A percentile compares a stretch with the other conserved stretches of the same genome.
These are phyloP conservation scores for Pichia deserticola DNA, from an alignment of 805 yeast genomes.

Conservation along the genomic window DNA sequence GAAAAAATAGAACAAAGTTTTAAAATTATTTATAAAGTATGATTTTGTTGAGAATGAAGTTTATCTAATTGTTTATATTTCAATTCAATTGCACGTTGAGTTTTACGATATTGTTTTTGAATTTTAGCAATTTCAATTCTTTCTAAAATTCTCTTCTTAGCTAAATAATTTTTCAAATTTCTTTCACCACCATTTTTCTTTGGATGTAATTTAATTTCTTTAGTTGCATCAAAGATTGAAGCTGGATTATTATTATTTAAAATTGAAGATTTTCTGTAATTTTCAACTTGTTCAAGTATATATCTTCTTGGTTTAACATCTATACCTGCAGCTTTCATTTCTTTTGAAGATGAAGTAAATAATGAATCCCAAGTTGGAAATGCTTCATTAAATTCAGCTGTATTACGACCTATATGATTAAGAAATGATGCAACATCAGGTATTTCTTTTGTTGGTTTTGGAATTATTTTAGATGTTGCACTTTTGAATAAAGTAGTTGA, in stretches of 20 bases:
- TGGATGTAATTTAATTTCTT: constrained; percentile 50
- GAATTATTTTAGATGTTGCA: constrained; percentile 22
- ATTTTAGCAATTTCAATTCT: constrained; percentile 32
- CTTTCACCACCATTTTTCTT: constrained; percentile 89
- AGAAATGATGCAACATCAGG: constrained; percentile 74
- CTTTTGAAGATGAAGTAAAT: constrained; percentile 44
- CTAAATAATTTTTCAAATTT: constrained; percentile 57
- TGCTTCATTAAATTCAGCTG: constrained; percentile 55
- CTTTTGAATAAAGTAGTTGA: constrained; percentile 1
- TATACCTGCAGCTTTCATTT: constrained; percentile 70
- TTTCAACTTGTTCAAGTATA: constrained; percentile 65
- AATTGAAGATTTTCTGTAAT: constrained; percentile 43
- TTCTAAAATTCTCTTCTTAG: constrained; percentile 52
- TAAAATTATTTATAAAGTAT: constrained; percentile 1
- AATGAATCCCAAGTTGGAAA: constrained; percentile 72
- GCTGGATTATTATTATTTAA: constrained; percentile 15
- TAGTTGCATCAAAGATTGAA: constrained; percentile 23
- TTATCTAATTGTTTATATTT: constrained; percentile 19
- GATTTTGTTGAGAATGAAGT: constrained; percentile 13
- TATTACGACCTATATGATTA: constrained; percentile 68
- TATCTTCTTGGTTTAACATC: constrained; percentile 67
- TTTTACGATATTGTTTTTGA: constrained; percentile 21
- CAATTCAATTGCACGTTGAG: constrained; percentile 9
- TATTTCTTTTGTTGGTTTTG: constrained; percentile 43
- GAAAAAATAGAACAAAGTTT: not conserved